These are phyloP conservation scores for Linnemannia elongata DNA, from an alignment of 192 early-diverging fungal species.

Conservation along the genomic window DNA sequence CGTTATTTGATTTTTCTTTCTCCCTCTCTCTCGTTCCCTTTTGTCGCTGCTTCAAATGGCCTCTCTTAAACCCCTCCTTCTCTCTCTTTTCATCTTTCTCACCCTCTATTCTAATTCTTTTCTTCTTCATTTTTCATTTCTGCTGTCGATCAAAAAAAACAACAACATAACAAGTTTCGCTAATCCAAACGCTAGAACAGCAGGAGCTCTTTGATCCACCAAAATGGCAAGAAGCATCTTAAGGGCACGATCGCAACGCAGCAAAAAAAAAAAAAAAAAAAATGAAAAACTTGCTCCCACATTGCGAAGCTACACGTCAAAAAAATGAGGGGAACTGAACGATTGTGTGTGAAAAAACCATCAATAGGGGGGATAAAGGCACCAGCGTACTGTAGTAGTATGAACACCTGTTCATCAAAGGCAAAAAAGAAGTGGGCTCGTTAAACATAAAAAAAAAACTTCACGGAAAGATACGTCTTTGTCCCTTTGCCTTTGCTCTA, in stretches of 20 bases:
- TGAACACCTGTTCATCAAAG: slow-evolving; percentile 3
- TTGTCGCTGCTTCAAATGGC: slow-evolving; percentile 2
- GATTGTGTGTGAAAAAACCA: neutral
- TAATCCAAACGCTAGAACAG: neutral
- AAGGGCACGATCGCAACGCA: no score
- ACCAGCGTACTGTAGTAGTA: neutral
- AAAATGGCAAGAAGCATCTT: no score
- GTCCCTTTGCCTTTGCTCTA: no score
- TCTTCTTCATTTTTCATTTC: neutral
- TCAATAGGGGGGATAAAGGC: neutral
- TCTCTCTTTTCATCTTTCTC: neutral
- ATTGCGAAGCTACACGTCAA: neutral
- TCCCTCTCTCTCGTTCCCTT: neutral
- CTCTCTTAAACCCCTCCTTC: neutral
- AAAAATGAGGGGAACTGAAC: neutral
- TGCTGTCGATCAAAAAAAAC: neutral
- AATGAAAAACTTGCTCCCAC: neutral
- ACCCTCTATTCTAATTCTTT: neutral
- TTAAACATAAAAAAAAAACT: neutral
- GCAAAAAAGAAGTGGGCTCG: neutral
- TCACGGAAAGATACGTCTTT: neutral
- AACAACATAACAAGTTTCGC: no score
- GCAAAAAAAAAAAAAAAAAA: no score
- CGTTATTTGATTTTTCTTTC: neutral
- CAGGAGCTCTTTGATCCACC: neutral